Conservation (phyloP, 2,329 filamentous ascomycete genomes). For the Proliferodiscus dingleyae region DNA sequence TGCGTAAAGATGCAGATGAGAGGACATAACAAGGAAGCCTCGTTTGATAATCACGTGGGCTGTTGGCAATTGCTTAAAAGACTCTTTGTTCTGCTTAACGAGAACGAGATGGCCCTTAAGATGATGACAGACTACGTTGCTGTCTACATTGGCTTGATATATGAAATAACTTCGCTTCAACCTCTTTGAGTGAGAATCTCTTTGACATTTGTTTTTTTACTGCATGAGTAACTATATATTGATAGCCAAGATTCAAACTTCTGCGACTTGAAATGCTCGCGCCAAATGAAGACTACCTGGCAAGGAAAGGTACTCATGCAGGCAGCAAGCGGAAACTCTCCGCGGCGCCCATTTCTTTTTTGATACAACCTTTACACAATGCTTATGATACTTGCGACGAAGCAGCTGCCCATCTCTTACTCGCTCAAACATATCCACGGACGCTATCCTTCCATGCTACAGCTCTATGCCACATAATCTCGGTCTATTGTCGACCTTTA, state of each 20-base stretch:
- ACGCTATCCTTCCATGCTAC: too few relatives aligned
- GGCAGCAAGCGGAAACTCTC: background rate
- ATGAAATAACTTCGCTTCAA: too few relatives aligned
- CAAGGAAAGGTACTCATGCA: constrained; percentile 1
- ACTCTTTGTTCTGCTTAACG: too few relatives aligned
- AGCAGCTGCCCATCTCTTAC: background rate
- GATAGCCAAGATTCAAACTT: background rate
- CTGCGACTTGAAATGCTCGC: background rate
- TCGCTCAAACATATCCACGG: constrained; percentile 1
- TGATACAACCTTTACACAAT: constrained; percentile 16
- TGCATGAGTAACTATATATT: background rate
- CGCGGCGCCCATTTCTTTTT: constrained; percentile 6
- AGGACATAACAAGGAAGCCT: too few relatives aligned
- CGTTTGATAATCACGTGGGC: background rate
- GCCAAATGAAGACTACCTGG: background rate
- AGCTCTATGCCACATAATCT: background rate
- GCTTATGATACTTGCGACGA: constrained; percentile 3
- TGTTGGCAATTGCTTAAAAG: too few relatives aligned
- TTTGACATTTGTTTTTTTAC: too few relatives aligned
- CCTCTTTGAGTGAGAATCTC: background rate
- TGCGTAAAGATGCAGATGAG: too few relatives aligned
- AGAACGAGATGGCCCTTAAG: too few relatives aligned
- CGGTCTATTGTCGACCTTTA: constrained; percentile 12
- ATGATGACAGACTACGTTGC: too few relatives aligned
- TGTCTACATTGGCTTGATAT: too few relatives aligned